Evolutionary conservation across 2,329 filamentous ascomycete genomes (phyloP), one percentile per base, ranked within the genome.

Genomic region (Diplodia corticola): DNA sequence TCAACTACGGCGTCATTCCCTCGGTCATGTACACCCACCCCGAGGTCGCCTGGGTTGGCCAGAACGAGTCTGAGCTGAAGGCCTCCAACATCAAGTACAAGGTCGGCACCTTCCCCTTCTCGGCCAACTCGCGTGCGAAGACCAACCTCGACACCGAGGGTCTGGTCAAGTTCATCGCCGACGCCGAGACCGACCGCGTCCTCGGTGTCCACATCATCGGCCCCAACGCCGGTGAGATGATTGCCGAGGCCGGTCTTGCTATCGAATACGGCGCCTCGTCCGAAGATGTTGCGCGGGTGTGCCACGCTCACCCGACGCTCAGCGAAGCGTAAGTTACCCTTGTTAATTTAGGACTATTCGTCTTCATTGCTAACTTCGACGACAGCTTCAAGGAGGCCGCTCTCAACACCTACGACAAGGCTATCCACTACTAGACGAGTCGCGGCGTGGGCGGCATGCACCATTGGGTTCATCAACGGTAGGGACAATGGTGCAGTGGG

Each of bases 11-110:
- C 75, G 92, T 91, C 80, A 99, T 99, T 77, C 95, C 95, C 71
- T 95, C 92, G 37, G 95, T 99, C 82, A 99, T 99, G 95, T 99
- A 99, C 87, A 98, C 95, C 12, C 90, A 97, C 83, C 95, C 95
- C 37, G 95, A 99, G 81, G 95, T 98, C 71, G 93, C 95, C 40
- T 99, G 95, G 95, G 95, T 99, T 54, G 95, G 95, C 67, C 93
- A 97, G 85, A 97, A 89, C 79, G 95, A 99, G 85, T 91, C 94
- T 78, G 95, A 99, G 73, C 85, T 99, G 70, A 97, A 98, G 87
- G 88, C 88, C 71, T 86, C 90, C 69, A 92, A 92, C 70, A 88
- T 96, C 75, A 92, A 95, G 77, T 99, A 97, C 88, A 92, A 92
- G 75, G 84, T 93, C 76, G 95, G 95, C 79, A 90, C 87, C 60